Base-by-base conservation (phyloP, 306 rosid genomes). In the Pachyrhizus erosus region DNA sequence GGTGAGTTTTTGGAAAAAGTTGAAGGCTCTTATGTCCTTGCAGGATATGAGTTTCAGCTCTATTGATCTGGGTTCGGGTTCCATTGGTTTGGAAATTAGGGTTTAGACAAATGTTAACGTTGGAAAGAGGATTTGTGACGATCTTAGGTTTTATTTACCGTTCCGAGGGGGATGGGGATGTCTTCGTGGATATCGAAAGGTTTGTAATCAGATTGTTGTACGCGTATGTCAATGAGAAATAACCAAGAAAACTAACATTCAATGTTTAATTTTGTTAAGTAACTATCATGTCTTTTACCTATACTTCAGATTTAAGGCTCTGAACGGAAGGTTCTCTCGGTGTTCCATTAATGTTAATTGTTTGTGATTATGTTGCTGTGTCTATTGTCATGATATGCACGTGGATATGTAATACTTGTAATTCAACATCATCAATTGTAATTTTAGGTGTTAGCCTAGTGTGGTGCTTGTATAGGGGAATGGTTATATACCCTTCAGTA, bases 1-100 rank as follows among this genome's bases (percentile, higher is more conserved):
- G 0, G 90, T 84, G 67, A 92, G 93, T 75, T 91, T 92, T 87
- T 91, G 93, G 48, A 92, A 92, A 76, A 92, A 91, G 70, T 89
- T 89, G 91, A 89, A 89, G 2, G 85, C 75, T 48, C 10, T 76
- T 0, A 89, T 42, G 11, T 84, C 73, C 66, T 79, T 78, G 84
- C 93, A 88, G 34, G 82, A 91, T 34, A 87, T 66, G 1, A 92
- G 49, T 82, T 82, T 89, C 17, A 92, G 75, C 52, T 88, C 89
- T 7, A 91, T 82, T 54, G 79, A 68, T 71, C 23, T 58, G 5
- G 68, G 9, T 24, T 40, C 29, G 29, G n/a, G 33, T 21, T 89
- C 91, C 87, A 82, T 80, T 40, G 27, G 3, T 24, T 11, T 4
- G 2, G 11, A 17, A 58, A 1, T 26, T 27, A 6, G 24, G 37